These are phyloP conservation scores for Fusarium brevicatenulatum DNA, from an alignment of 2,329 filamentous ascomycete species.

Conservation along the genomic window DNA sequence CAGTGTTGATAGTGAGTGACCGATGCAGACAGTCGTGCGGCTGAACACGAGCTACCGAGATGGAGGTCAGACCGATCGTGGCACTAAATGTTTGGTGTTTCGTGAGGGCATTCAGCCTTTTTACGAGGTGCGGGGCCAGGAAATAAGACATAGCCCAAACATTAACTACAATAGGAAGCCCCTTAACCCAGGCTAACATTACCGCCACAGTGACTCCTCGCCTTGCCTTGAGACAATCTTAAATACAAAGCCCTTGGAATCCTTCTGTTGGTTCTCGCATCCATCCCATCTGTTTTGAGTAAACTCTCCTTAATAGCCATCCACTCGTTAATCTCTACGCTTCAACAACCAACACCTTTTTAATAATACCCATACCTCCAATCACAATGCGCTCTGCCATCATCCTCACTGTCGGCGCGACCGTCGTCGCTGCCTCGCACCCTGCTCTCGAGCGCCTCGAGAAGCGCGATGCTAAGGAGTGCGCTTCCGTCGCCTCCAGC, in stretches of 20 bases:
- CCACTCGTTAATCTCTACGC: not conserved
- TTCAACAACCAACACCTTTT: not conserved
- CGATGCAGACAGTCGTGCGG: not conserved
- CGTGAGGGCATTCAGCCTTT: slow-evolving; percentile 2
- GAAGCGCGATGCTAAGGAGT: slow-evolving; percentile 35
- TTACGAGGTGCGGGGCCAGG: not conserved
- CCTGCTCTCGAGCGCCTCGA: slow-evolving; percentile 14
- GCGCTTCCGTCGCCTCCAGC: slow-evolving; percentile 29
- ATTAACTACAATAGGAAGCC: slow-evolving; percentile 1
- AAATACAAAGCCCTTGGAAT: not conserved
- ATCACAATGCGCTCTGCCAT: slow-evolving; percentile 21
- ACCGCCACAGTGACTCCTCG: not conserved
- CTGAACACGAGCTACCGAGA: not conserved
- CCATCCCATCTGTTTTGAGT: not conserved
- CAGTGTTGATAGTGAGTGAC: not conserved
- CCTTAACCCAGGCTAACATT: not conserved
- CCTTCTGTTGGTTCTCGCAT: not conserved
- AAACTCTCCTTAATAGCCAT: not conserved
- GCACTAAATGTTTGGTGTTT: not conserved
- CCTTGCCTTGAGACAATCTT: not conserved
- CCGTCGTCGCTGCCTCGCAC: slow-evolving; percentile 13
- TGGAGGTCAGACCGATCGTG: not conserved
- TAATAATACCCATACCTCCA: not conserved
- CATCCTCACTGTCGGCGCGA: slow-evolving; percentile 20
- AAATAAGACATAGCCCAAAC: not conserved